Evolutionary conservation across 129 eudicot genomes (phyloP).

Genomic region (Escallonia herrerae): DNA sequence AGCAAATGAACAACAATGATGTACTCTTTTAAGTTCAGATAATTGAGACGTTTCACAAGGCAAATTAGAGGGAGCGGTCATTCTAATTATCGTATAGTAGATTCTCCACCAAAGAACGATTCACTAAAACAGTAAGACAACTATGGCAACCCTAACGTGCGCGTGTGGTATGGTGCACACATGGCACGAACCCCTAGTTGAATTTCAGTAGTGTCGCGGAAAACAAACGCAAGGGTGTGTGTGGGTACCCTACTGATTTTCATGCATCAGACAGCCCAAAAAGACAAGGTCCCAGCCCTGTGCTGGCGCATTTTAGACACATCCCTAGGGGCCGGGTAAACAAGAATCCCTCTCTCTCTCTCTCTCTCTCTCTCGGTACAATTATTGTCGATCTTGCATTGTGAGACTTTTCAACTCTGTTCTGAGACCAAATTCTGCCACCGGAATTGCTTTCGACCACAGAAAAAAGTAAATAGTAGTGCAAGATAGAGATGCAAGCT

Average conservation of each 20-base stretch:
- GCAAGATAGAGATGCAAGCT: not conserved
- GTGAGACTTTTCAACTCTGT: not conserved
- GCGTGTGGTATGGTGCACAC: too few relatives aligned
- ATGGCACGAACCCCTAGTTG: too few relatives aligned
- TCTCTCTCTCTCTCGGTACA: too few relatives aligned
- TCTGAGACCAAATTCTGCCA: not conserved
- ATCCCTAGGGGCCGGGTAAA: constrained; percentile 8
- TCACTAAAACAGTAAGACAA: too few relatives aligned
- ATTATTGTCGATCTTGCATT: not conserved
- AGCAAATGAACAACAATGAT: too few relatives aligned
- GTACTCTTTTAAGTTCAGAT: too few relatives aligned
- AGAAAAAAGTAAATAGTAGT: not conserved
- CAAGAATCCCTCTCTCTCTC: not conserved
- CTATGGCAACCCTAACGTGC: too few relatives aligned
- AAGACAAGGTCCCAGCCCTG: not conserved
- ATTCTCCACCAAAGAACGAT: constrained; percentile 16
- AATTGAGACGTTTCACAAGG: not conserved
- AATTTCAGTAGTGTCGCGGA: too few relatives aligned
- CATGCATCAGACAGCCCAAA: constrained; percentile 6
- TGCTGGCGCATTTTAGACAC: constrained; percentile 18
- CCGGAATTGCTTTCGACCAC: not conserved
- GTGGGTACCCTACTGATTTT: constrained; percentile 4
- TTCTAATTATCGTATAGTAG: constrained; percentile 18
- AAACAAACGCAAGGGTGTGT: too few relatives aligned
- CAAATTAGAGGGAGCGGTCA: constrained; percentile 25